phyloP scores from a whole-genome alignment of 2,329 filamentous ascomycete species.

The Xylariaceae sp. region DNA sequence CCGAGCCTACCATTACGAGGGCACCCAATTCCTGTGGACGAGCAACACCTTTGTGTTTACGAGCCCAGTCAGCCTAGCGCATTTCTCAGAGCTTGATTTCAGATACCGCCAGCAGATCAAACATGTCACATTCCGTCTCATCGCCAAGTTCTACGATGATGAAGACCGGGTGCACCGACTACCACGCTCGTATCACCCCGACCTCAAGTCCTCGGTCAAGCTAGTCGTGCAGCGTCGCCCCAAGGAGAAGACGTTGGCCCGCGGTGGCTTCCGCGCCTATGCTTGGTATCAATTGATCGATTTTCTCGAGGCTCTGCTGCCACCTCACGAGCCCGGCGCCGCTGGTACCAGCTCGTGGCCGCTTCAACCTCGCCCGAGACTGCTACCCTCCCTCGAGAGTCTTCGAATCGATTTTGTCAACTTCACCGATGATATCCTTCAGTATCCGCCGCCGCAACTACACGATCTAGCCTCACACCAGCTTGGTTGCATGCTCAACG shows the following conservation, averaged over 20 bases:
- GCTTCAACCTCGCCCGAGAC: constrained; percentile 35
- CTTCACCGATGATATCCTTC: constrained; percentile 45
- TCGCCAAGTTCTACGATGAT: constrained; percentile 55
- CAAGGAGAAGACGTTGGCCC: constrained; percentile 44
- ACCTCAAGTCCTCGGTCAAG: constrained; percentile 39
- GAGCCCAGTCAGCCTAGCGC: constrained; percentile 44
- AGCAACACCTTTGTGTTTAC: constrained; percentile 55
- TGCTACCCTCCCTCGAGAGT: constrained; percentile 45
- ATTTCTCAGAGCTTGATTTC: constrained; percentile 45
- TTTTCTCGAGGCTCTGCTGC: constrained; percentile 48
- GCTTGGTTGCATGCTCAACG: constrained; percentile 50
- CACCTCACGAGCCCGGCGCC: constrained; percentile 45
- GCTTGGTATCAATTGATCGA: constrained; percentile 52
- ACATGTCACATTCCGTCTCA: constrained; percentile 48
- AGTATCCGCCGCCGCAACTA: constrained; percentile 44
- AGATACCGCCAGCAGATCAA: constrained; percentile 42
- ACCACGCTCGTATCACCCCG: constrained; percentile 41
- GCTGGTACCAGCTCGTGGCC: constrained; percentile 12
- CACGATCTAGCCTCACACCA: constrained; percentile 53
- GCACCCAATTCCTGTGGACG: constrained; percentile 47
- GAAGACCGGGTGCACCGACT: constrained; percentile 41
- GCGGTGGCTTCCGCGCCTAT: constrained; percentile 52
- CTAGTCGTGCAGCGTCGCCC: constrained; percentile 42
- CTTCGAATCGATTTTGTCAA: constrained; percentile 54
- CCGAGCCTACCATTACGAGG: constrained; percentile 47